These are phyloP conservation scores for Petasospora rhodanensis DNA, from an alignment of 1,139 yeast species.

Conservation along the genomic window DNA sequence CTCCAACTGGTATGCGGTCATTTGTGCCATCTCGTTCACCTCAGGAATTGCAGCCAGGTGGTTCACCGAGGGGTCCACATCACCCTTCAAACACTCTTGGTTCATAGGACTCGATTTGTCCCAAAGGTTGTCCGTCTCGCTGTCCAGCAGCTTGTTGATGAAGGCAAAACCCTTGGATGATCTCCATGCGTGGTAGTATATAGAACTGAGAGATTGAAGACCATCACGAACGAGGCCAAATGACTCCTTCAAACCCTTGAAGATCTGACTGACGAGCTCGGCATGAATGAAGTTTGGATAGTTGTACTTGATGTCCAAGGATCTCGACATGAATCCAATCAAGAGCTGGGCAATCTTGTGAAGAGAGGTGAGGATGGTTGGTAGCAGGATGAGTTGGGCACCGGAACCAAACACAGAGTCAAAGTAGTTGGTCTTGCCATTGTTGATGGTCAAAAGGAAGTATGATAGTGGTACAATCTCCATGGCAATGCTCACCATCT, in stretches of 20 bases:
- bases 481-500: conserved; percentile 13
- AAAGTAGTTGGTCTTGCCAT: conserved; percentile 25
- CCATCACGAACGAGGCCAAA: conserved; percentile 21
- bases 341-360: conserved; percentile 24
- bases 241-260: conserved; percentile 18
- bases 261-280: conserved; percentile 7
- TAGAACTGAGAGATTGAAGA: conserved; percentile 27
- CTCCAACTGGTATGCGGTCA: conserved; percentile 13
- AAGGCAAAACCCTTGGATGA: conserved; percentile 34
- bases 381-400: conserved; percentile 22
- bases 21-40: conserved; percentile 15
- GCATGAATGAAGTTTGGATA: conserved; percentile 9
- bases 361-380: conserved; percentile 16
- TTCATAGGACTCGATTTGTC: conserved; percentile 22
- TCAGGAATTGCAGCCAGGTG: conserved; percentile 19
- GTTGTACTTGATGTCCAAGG: conserved; percentile 25
- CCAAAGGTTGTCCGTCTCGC: conserved; percentile 28
- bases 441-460: conserved; percentile 19
- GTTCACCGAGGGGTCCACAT: conserved; percentile 13
- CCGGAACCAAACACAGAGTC: conserved; percentile 23
- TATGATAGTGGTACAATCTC: conserved; percentile 21
- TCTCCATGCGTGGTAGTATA: conserved; percentile 52
- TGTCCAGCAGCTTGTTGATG: conserved; percentile 27
- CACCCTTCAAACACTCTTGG: conserved; percentile 13
- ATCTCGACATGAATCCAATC: conserved; percentile 21